Percentiles rank a stretch among this genome's conserved stretches.
Conservation (phyloP, 2,329 filamentous ascomycete species). For the Aureobasidium pullulans region DNA sequence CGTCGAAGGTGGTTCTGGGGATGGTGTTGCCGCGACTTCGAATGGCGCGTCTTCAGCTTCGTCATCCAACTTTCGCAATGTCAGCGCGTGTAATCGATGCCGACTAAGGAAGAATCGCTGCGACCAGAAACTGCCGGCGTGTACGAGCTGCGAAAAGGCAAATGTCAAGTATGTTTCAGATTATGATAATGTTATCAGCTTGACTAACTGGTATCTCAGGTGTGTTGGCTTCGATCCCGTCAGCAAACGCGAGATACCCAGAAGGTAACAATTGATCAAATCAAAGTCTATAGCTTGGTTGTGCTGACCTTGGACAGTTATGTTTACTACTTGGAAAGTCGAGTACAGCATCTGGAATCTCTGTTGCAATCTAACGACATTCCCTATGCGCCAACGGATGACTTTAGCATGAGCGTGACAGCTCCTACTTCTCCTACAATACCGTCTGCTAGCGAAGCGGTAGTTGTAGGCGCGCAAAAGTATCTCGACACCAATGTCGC, state of each 20-base stretch:
- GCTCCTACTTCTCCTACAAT: background rate
- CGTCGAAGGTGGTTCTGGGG: background rate
- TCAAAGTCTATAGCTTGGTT: background rate
- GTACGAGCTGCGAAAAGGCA: slow-evolving; percentile 89
- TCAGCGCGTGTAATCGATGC: slow-evolving; percentile 91
- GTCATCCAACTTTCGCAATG: slow-evolving; percentile 56
- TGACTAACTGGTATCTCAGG: background rate
- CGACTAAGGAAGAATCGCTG: slow-evolving; percentile 88
- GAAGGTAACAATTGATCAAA: slow-evolving; percentile 42
- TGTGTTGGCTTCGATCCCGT: slow-evolving; percentile 97
- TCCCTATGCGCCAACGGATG: slow-evolving; percentile 60
- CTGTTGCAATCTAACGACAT: slow-evolving; percentile 64
- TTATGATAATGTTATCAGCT: background rate
- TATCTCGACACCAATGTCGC: background rate
- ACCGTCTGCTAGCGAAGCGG: background rate
- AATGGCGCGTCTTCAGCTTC: slow-evolving; percentile 43
- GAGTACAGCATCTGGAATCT: slow-evolving; percentile 74
- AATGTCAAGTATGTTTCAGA: slow-evolving; percentile 51
- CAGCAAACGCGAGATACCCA: slow-evolving; percentile 88
- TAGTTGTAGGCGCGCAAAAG: background rate
- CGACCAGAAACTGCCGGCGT: slow-evolving; percentile 86
- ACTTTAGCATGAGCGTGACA: slow-evolving; percentile 44
- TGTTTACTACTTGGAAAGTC: slow-evolving; percentile 87
- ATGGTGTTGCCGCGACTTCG: background rate
- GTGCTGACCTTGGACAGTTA: slow-evolving; percentile 51